Percentiles rank a stretch among this genome's conserved stretches.
phyloP scores from a whole-genome alignment of 169 alveolate genomes.

The Plasmodium gaboni region DNA sequence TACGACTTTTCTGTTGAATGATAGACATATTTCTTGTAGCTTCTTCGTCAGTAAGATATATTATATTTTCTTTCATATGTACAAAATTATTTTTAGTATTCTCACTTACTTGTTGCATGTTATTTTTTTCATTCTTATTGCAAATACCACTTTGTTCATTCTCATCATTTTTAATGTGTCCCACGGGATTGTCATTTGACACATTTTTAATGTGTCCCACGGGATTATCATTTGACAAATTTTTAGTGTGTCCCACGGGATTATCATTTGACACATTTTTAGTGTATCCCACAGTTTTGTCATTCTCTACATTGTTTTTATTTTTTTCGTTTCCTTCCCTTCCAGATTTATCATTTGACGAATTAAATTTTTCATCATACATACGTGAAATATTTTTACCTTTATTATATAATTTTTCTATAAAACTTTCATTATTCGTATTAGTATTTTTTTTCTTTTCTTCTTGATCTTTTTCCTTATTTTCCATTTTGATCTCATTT shows the following conservation, averaged over 20 bases:
- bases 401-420: not conserved
- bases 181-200: not conserved
- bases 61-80: slow-evolving; percentile 8
- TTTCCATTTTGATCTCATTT: too few species aligned
- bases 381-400: too few species aligned
- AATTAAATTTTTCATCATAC: too few species aligned
- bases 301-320: not conserved
- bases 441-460: not conserved
- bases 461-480: not conserved
- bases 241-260: not conserved
- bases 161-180: not conserved
- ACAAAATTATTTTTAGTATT: too few species aligned
- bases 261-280: not conserved
- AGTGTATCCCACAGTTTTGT: not conserved
- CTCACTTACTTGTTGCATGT: too few species aligned
- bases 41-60: not conserved
- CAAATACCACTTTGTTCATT: not conserved
- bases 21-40: not conserved
- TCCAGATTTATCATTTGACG: not conserved
- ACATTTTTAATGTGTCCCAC: not conserved
- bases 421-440: not conserved
- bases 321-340: slow-evolving; percentile 10
- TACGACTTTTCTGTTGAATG: slow-evolving; percentile 14
- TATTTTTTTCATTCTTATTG: not conserved
- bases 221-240: not conserved